A percentile compares a stretch with the other conserved stretches of the same genome.
These are phyloP conservation scores for Didymosphaeria variabile DNA, from an alignment of 2,329 filamentous ascomycete species.

Conservation along the genomic window DNA sequence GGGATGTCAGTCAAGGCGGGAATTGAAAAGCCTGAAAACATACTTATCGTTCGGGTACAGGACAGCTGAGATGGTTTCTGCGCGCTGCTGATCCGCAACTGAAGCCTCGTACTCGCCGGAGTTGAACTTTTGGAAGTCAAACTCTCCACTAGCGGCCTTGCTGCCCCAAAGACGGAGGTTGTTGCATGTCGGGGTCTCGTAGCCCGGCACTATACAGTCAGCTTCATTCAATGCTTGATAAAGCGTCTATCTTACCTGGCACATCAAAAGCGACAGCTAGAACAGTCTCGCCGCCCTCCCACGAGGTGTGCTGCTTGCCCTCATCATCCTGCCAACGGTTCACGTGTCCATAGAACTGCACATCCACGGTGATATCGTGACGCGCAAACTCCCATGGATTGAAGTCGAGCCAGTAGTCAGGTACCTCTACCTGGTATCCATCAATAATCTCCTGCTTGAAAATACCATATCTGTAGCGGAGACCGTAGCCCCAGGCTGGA, in stretches of 20 bases:
- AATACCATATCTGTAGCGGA: constrained; percentile 92
- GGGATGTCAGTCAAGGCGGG: constrained; percentile 18
- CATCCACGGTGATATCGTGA: constrained; percentile 93
- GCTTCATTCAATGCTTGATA: background rate
- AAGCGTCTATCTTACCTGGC: constrained; percentile 43
- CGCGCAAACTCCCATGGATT: constrained; percentile 99
- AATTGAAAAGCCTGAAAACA: constrained; percentile 13
- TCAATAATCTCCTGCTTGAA: constrained; percentile 99
- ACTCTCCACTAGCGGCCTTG: constrained; percentile 95
- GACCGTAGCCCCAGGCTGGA: constrained; percentile 95
- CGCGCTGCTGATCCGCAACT: constrained; percentile 95
- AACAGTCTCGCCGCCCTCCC: constrained; percentile 94
- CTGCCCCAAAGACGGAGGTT: constrained; percentile 97
- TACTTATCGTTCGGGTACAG: constrained; percentile 94
- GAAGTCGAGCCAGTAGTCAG: constrained; percentile 99
- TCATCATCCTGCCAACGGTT: constrained; percentile 74
- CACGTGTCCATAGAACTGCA: constrained; percentile 94
- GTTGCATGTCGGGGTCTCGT: constrained; percentile 89
- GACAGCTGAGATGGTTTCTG: constrained; percentile 98
- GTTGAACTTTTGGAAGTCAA: constrained; percentile 99
- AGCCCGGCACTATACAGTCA: constrained; percentile 77
- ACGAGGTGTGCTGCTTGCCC: constrained; percentile 77
- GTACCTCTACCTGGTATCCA: constrained; percentile 97
- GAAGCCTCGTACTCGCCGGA: constrained; percentile 97
- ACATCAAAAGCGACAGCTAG: constrained; percentile 94